Evolutionary conservation across 352 stramenopile species (phyloP), one percentile per base, ranked within the genome.

Genomic region (Peronospora belbahrii): DNA sequence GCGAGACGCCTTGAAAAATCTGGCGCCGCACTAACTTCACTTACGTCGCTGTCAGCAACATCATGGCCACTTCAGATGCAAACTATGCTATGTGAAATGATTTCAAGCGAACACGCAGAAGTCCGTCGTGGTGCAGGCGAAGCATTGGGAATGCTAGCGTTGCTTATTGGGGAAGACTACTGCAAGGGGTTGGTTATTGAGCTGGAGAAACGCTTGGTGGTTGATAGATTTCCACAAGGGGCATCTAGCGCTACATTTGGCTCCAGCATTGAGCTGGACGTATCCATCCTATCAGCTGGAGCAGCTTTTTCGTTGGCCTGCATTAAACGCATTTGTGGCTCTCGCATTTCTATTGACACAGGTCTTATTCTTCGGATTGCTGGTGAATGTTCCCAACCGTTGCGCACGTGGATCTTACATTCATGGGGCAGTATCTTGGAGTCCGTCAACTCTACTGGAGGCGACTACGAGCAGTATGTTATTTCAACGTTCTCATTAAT

Each of bases 391-490:
- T 67, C 62, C 6, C 80, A 94, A 42, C 82, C 82, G 17, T 27
- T 92, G n/a, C 78, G 82, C 8, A 85, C 77, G 9, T 94, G 79
- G 82, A 83, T 88, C 36, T 48, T 94, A 35, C 74, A 91, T 55
- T 71, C 79, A 13, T 94, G 82, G 82, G 81, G 78, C 43, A 79
- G 91, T 32, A 72, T 94, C 23, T 63, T 94, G 20, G 77, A 91
- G 51, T 89, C 75, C 2, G 74, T 88, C 9, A 82, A 68, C 36
- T 67, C 76, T 2, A 81, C 73, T 10, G 79, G 78, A 37, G 75
- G 73, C 0, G 78, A 94, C 35, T 87, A 94, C 34, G 80, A 91
- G 30, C 82, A 89, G 23, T 94, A 85, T 48, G 63, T 90, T 23
- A 78, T 53, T 41, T 88, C 82, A 10, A 89, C 77, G 6, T 62